Evolutionary conservation across 495 filamentous ascomycete species (phyloP).

Genomic region (Hypoxylon intermedium): DNA sequence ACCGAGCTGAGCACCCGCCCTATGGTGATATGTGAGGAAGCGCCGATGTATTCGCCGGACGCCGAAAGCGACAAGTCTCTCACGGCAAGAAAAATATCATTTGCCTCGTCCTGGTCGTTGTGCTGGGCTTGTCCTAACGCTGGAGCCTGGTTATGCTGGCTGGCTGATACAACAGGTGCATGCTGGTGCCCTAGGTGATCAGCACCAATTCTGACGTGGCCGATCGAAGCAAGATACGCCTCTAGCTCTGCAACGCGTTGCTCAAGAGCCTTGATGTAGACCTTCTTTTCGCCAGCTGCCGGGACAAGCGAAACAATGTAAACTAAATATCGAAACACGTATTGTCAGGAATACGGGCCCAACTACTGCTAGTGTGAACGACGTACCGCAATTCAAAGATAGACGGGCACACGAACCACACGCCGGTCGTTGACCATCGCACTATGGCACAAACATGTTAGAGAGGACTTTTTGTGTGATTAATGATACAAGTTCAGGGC

Average conservation of each 20-base stretch:
- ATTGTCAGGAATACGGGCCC: constrained; percentile 1
- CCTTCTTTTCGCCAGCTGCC: constrained; percentile 41
- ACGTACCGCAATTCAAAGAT: constrained; percentile 42
- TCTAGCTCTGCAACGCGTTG: constrained; percentile 44
- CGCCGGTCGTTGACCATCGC: constrained; percentile 40
- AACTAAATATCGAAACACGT: constrained; percentile 3
- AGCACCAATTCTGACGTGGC: constrained; percentile 26
- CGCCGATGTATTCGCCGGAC: constrained; percentile 40
- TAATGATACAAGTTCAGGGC: neutral
- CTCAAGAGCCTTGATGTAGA: constrained; percentile 47
- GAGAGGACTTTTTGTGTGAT: neutral
- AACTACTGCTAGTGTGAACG: neutral
- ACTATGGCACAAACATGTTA: constrained; percentile 30
- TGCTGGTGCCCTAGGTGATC: constrained; percentile 30
- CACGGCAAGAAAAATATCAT: constrained; percentile 39
- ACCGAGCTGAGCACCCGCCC: constrained; percentile 42
- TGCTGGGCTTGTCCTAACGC: constrained; percentile 4
- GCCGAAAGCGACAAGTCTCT: constrained; percentile 40
- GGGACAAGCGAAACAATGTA: constrained; percentile 42
- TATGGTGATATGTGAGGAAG: constrained; percentile 40
- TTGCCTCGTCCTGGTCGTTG: constrained; percentile 29
- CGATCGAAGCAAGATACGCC: constrained; percentile 30
- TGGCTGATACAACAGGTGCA: neutral
- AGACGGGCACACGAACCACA: constrained; percentile 41
- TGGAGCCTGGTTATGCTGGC: constrained; percentile 7